phyloP scores from a whole-genome alignment of 371 early-diverging fungal genomes.

The Mucor saturninus region DNA sequence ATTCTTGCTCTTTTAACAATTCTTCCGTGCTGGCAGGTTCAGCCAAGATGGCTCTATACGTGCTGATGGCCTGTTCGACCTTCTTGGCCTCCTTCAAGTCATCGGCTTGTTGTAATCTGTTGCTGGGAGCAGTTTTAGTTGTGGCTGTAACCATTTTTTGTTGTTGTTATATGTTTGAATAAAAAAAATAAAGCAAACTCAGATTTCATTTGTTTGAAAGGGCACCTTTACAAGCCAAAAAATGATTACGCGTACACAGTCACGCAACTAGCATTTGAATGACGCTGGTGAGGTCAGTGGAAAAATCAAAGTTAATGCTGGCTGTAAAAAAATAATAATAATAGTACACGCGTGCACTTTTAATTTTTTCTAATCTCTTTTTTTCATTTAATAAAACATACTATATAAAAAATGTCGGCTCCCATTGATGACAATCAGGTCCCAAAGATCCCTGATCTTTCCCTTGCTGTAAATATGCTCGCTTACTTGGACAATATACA shows the following conservation, averaged over 20 bases:
- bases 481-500: background rate
- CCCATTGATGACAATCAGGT: conserved; percentile 59
- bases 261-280: conserved; percentile 8
- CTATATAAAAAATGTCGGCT: conserved; percentile 18
- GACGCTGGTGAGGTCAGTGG: conserved; percentile 7
- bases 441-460: conserved; percentile 81
- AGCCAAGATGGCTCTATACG: conserved; percentile 60
- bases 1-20: conserved; percentile 59
- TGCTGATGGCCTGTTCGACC: conserved; percentile 55
- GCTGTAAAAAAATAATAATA: background rate
- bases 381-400: conserved; percentile 10
- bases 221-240: background rate
- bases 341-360: conserved; percentile 12
- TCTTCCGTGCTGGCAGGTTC: conserved; percentile 41
- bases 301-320: conserved; percentile 1
- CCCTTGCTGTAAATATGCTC: conserved; percentile 48
- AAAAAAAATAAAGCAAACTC: conserved; percentile 6
- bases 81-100: conserved; percentile 52
- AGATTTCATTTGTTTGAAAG: background rate
- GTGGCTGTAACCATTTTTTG: conserved; percentile 21
- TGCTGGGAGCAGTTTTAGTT: conserved; percentile 19
- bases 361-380: conserved; percentile 10
- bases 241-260: conserved; percentile 35
- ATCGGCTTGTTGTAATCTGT: conserved; percentile 55
- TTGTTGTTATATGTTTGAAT: background rate